phyloP scores from a whole-genome alignment of 495 filamentous ascomycete species.

The Hypoxylon crocopeplum region DNA sequence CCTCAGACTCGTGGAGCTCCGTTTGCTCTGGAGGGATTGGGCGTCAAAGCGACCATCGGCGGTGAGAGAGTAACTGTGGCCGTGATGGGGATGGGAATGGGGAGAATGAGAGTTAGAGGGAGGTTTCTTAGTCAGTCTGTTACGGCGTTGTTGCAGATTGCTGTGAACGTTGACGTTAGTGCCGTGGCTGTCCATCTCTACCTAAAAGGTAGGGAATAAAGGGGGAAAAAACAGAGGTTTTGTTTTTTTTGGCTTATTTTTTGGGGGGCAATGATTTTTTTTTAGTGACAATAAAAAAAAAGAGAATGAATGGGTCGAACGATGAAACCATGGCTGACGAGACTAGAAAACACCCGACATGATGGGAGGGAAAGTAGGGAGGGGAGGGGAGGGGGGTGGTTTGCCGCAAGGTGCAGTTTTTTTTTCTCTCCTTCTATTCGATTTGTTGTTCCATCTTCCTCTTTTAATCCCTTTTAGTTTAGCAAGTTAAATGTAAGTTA shows the following conservation, averaged over 20 bases:
- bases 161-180: conserved; percentile 34
- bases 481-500: no score
- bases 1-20: conserved; percentile 64
- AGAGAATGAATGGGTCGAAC: conserved; percentile 30
- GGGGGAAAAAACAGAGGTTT: conserved; percentile 37
- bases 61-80: conserved; percentile 48
- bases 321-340: conserved; percentile 39
- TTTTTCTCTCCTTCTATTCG: neutral
- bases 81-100: conserved; percentile 46
- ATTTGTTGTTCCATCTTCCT: no score
- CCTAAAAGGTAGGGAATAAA: conserved; percentile 35
- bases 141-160: conserved; percentile 53
- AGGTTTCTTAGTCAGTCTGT: conserved; percentile 62
- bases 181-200: conserved; percentile 53
- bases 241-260: conserved; percentile 32
- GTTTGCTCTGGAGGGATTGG: conserved; percentile 60
- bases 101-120: no score
- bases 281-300: conserved; percentile 37
- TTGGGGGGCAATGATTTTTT: conserved; percentile 33
- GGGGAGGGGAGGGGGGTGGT: conserved; percentile 16
- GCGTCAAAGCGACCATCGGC: conserved; percentile 58
- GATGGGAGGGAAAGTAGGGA: conserved; percentile 5
- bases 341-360: conserved; percentile 36
- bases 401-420: conserved; percentile 9
- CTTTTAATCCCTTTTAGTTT: no score